Conservation (phyloP, 257 asterid species). For the Ligustrum vulgare region DNA sequence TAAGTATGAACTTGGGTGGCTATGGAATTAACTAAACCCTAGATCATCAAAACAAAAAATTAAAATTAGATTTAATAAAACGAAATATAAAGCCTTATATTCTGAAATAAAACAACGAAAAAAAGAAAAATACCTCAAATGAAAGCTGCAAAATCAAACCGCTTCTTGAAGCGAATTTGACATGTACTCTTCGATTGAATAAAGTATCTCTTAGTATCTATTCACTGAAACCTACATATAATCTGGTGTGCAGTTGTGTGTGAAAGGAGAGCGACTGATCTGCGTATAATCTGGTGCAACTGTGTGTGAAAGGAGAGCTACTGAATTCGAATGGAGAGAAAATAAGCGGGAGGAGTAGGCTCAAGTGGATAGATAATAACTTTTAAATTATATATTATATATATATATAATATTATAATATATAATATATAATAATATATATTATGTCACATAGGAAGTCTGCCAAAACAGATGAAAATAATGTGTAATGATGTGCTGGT, state of each 20-base stretch:
- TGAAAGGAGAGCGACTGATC: no score
- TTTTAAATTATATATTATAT: no score
- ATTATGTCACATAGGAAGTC: no score
- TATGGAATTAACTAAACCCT: not conserved
- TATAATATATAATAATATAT: no score
- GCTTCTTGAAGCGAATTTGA: not conserved
- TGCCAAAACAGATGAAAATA: no score
- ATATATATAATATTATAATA: no score
- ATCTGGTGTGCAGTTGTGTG: no score
- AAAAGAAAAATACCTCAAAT: not conserved
- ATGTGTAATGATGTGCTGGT: no score
- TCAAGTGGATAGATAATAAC: not conserved
- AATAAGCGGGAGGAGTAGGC: slow-evolving; percentile 56
- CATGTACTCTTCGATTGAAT: not conserved
- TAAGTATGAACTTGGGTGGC: no score
- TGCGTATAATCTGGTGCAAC: not conserved
- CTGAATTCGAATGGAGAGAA: slow-evolving; percentile 49
- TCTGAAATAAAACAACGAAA: not conserved
- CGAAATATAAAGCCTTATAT: not conserved
- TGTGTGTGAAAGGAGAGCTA: not conserved
- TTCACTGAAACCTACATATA: not conserved
- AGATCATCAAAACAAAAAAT: not conserved
- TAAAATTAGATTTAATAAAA: not conserved
- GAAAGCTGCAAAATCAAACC: not conserved
- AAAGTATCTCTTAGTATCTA: not conserved